Conservation (phyloP, 805 yeast species). For the Zygoascus bituminiphila region DNA sequence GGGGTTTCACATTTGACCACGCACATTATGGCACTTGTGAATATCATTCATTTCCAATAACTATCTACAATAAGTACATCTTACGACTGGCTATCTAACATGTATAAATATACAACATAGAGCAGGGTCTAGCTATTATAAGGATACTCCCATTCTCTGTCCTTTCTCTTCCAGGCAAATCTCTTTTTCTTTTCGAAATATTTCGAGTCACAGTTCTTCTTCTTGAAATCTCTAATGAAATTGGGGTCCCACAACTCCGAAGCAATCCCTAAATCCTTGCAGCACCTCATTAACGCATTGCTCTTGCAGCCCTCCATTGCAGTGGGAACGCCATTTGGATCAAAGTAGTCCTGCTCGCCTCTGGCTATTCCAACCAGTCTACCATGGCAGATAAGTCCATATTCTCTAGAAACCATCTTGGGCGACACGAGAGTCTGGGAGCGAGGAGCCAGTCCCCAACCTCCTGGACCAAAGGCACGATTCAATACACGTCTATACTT, state of each 20-base stretch:
- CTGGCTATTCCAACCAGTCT: conserved; percentile 84
- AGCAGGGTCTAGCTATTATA: conserved; percentile 34
- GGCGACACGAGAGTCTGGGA: conserved; percentile 73
- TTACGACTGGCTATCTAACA: too few species aligned
- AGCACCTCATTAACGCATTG: conserved; percentile 95
- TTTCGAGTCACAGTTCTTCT: conserved; percentile 62
- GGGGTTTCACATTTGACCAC: too few species aligned
- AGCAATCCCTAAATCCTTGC: conserved; percentile 95
- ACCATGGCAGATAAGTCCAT: conserved; percentile 80
- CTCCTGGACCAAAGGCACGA: conserved; percentile 95
- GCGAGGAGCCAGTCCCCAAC: conserved; percentile 96
- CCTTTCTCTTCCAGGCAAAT: conserved; percentile 86
- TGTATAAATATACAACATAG: too few species aligned
- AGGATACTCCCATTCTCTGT: conserved; percentile 77
- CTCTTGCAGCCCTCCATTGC: conserved; percentile 97
- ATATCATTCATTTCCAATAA: too few species aligned
- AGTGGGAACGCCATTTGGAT: conserved; percentile 79
- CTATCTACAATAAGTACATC: too few species aligned
- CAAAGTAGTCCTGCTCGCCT: conserved; percentile 92
- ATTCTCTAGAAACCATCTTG: conserved; percentile 76
- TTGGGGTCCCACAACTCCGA: conserved; percentile 96
- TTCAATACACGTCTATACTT: conserved; percentile 86
- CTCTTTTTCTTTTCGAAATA: conserved; percentile 56
- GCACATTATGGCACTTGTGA: too few species aligned
- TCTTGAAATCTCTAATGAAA: conserved; percentile 66